Evolutionary conservation across 495 filamentous ascomycete genomes (phyloP), one percentile per base, ranked within the genome.

Genomic region (Jackrogersella multiformis): DNA sequence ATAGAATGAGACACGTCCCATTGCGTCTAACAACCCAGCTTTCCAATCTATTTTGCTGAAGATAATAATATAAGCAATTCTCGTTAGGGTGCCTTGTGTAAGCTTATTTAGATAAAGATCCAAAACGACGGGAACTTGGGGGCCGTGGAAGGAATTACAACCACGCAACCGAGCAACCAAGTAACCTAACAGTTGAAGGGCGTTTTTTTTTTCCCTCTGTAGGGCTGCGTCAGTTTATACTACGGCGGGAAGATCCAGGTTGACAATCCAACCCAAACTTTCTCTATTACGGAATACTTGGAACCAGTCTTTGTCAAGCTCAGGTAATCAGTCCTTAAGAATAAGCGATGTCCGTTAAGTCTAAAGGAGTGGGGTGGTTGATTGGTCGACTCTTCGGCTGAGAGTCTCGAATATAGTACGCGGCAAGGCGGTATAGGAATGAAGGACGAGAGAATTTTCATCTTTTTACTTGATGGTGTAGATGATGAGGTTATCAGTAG

Each of bases 221-320:
- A 75, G 70, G 73, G 73, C 73, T 75, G 73, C 70, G 70, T 73
- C 65, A 71, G 63, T 52, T n/a, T 68, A 67, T 63, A 71, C 68
- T 53, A 66, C 61, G 52, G 34, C 67, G 61, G 67, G 67, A 70
- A 63, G 58, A 67, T 67, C 64, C 58, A 67, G 64, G 38, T 56
- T 64, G 62, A 51, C 68, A 62, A 66, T 70, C 61, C 61, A 66
- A 70, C 61, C 67, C 67, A 66, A 70, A 18, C 12, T 30, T 54
- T 39, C 55, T 45, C 26, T 51, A 28, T 23, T 49, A 6, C 21
- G 44, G 18, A n/a, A n/a, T n/a, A 32, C 32, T 52, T 42, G 66
- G 61, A 46, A 54, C 57, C 44, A 30, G 54, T 55, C 46, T 70
- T 66, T 66, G 61, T 66, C 67, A 70, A 61, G 6, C 44, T 70